Base-by-base conservation (phyloP, 2,329 filamentous ascomycete genomes). In the Colletotrichum endophyticum region DNA sequence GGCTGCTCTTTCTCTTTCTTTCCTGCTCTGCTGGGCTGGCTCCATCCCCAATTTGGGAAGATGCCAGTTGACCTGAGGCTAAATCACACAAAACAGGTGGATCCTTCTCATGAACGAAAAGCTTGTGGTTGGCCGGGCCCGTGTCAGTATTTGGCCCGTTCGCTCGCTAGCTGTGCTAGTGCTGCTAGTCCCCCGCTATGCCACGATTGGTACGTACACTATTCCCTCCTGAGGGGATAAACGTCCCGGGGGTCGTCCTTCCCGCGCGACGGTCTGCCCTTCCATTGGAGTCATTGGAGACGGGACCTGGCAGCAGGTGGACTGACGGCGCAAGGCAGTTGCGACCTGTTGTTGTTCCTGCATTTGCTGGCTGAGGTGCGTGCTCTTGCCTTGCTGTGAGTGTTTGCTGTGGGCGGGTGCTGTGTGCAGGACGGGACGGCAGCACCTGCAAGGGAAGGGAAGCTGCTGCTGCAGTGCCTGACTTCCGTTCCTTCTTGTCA, bases 81-180 rank as follows among this genome's bases (percentile, higher is more conserved):
- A 63, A 63, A 68, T 39, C 34, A 15, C 61, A 62, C 39, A 25
- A 73, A 27, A 53, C 72, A 22, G 28, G 61, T 61, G 68, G 68
- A 22, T 36, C 70, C 27, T 15, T 59, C 39, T n/a, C 28, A 28
- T 30, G 32, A 64, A 19, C 22, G 39, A 49, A 62, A 73, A 73
- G 63, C 74, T 76, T 73, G 66, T 76, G 73, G 64, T 69, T 73
- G 70, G 73, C 64, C 63, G 34, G 57, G 70, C 12, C 64, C 59
- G 49, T 64, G 70, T 73, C 73, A 53, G 44, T 25, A 19, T 32
- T 6, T 44, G 32, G 64, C 34, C 73, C 59, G 73, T 4, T 44
- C 73, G 19, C 5, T 28, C 63, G 34, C 63, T 63, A 62, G 64
- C 32, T 22, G n/a, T 53, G 44, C 44, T 53, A 53, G 44, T 53